These are phyloP conservation scores for Penicillium sp. DNA, from an alignment of 2,329 filamentous ascomycete genomes.

Conservation along the genomic window DNA sequence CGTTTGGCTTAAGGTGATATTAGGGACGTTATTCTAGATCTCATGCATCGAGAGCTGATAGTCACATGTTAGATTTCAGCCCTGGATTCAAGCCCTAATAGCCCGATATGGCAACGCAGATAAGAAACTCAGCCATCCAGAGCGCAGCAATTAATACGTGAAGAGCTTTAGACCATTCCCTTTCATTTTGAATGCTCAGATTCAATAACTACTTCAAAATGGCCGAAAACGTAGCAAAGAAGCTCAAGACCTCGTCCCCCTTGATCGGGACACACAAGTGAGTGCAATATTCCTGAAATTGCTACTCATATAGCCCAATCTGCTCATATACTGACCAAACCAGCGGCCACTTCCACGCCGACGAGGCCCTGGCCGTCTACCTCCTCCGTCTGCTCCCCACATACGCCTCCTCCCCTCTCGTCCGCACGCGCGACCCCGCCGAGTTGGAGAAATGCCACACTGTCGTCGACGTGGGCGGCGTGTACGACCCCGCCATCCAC, in stretches of 20 bases:
- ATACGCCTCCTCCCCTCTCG: slow-evolving; percentile 70
- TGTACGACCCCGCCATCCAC: slow-evolving; percentile 73
- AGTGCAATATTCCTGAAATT: slow-evolving; percentile 1
- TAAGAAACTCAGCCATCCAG: slow-evolving; percentile 19
- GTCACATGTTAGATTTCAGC: background rate
- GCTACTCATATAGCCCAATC: background rate
- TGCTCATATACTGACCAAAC: slow-evolving; percentile 4
- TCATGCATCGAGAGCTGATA: background rate
- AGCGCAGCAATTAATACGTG: slow-evolving; percentile 19
- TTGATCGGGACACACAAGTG: slow-evolving; percentile 88
- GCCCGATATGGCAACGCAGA: slow-evolving; percentile 20
- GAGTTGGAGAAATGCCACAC: slow-evolving; percentile 81
- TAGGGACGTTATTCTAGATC: background rate
- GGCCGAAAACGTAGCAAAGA: slow-evolving; percentile 72
- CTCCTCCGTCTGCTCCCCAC: slow-evolving; percentile 85
- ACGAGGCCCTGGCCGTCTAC: slow-evolving; percentile 94
- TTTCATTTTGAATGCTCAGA: slow-evolving; percentile 26
- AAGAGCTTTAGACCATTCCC: background rate
- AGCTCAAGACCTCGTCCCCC: slow-evolving; percentile 71
- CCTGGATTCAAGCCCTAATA: slow-evolving; percentile 18
- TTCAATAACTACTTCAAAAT: slow-evolving; percentile 54
- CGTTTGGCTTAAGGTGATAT: background rate
- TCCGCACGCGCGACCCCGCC: slow-evolving; percentile 83
- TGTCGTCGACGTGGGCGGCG: slow-evolving; percentile 95
- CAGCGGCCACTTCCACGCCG: slow-evolving; percentile 94